These are phyloP conservation scores for Gossypium gossypioides DNA, from an alignment of 441 rosid genomes.

Conservation along the genomic window DNA sequence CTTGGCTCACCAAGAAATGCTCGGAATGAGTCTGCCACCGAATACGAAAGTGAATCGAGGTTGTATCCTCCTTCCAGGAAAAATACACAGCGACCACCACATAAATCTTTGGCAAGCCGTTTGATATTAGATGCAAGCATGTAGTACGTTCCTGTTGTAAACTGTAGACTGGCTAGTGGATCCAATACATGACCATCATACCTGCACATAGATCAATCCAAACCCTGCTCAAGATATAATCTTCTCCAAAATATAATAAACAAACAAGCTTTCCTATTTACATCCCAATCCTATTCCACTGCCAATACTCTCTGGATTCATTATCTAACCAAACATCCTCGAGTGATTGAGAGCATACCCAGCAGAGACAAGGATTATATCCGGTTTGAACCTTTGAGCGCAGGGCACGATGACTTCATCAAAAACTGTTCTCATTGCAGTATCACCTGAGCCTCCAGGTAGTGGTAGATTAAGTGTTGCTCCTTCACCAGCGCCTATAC, in stretches of 20 bases:
- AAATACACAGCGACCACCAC: slow-evolving; percentile 78
- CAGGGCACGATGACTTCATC: slow-evolving; percentile 84
- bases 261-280: neutral
- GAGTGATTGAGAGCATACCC: slow-evolving; percentile 46
- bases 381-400: slow-evolving; percentile 83
- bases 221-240: neutral
- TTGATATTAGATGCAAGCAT: slow-evolving; percentile 63
- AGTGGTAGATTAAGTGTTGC: slow-evolving; percentile 74
- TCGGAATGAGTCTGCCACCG: slow-evolving; percentile 79
- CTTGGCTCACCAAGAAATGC: slow-evolving; percentile 80
- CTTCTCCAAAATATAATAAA: neutral
- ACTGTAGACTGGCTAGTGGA: slow-evolving; percentile 77
- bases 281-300: neutral
- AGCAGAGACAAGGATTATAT: slow-evolving; percentile 84
- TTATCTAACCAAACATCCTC: neutral
- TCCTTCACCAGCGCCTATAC: slow-evolving; percentile 82
- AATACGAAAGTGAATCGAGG: slow-evolving; percentile 72
- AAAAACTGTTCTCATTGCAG: slow-evolving; percentile 71
- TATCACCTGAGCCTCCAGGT: slow-evolving; percentile 90
- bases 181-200: slow-evolving; percentile 40
- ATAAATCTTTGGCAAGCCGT: slow-evolving; percentile 69
- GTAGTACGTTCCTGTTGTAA: slow-evolving; percentile 80
- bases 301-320: neutral
- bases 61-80: slow-evolving; percentile 96
- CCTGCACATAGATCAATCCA: neutral